Percentiles rank a stretch among this genome's conserved stretches.
Evolutionary conservation across 108 stramenopile genomes (phyloP).

Genomic region (Cyclotella cryptica): DNA sequence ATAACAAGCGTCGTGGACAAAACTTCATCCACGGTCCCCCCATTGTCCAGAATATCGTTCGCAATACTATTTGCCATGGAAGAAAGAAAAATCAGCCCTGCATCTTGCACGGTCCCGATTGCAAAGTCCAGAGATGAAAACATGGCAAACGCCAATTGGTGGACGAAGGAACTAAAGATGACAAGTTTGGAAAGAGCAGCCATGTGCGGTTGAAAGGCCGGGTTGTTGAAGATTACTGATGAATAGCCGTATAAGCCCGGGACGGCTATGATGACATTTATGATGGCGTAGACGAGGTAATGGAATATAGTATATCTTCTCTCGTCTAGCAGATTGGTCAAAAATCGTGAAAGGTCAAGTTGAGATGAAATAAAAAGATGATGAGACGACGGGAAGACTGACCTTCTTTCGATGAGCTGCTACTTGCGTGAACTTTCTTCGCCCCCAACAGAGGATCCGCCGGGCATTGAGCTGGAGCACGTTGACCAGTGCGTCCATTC

Average conservation of each 20-base stretch:
- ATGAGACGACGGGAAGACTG: background rate
- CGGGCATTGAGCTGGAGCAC: background rate
- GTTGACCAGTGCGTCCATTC: background rate
- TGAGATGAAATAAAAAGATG: background rate
- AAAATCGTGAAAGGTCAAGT: background rate
- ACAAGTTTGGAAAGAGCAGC: slow-evolving; percentile 83
- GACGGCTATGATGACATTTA: slow-evolving; percentile 79
- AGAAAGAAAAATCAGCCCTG: slow-evolving; percentile 93
- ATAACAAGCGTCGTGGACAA: slow-evolving; percentile 74
- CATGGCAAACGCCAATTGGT: slow-evolving; percentile 84
- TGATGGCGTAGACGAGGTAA: slow-evolving; percentile 47
- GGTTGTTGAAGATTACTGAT: slow-evolving; percentile 86
- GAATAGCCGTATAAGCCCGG: slow-evolving; percentile 88
- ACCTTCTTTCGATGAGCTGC: slow-evolving; percentile 4
- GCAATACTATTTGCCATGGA: slow-evolving; percentile 89
- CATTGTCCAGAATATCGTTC: slow-evolving; percentile 58
- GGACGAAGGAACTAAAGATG: slow-evolving; percentile 80
- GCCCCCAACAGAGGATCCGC: slow-evolving; percentile 4
- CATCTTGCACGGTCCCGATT: slow-evolving; percentile 96
- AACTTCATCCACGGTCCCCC: slow-evolving; percentile 66
- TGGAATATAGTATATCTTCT: slow-evolving; percentile 32
- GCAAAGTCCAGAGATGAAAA: slow-evolving; percentile 88
- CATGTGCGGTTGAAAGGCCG: slow-evolving; percentile 64
- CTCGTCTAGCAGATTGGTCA: background rate
- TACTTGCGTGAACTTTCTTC: background rate